A percentile compares a stretch with the other conserved stretches of the same genome.
Conservation (phyloP, 805 yeast species). For the Sugiyamaella mastotermitis region DNA sequence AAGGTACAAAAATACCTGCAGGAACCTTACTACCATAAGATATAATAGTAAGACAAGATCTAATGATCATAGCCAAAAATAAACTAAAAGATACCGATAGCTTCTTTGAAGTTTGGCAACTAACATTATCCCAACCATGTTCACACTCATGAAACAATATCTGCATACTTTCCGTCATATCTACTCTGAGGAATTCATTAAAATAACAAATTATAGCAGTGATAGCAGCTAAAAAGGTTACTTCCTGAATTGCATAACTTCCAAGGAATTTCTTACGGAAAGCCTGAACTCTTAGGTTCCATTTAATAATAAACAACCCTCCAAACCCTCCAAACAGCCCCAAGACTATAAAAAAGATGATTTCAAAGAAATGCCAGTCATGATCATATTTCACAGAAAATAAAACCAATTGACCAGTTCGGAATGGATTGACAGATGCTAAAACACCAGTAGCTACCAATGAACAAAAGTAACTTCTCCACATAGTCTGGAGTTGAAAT, state of each 20-base stretch:
- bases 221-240: constrained; percentile 53
- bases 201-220: constrained; percentile 78
- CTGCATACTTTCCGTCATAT: constrained; percentile 96
- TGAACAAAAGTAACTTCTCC: constrained; percentile 90
- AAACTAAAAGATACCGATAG: constrained; percentile 16
- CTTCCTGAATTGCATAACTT: constrained; percentile 62
- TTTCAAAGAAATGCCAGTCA: constrained; percentile 80
- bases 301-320: constrained; percentile 70
- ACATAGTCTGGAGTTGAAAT: constrained; percentile 71
- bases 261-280: constrained; percentile 68
- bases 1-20: constrained; percentile 57
- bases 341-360: constrained; percentile 64
- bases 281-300: constrained; percentile 68
- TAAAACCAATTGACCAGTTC: constrained; percentile 90
- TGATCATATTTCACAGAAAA: constrained; percentile 87
- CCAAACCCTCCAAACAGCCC: constrained; percentile 91
- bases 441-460: constrained; percentile 78
- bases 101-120: constrained; percentile 27
- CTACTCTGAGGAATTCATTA: constrained; percentile 72
- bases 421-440: constrained; percentile 79
- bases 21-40: constrained; percentile 69
- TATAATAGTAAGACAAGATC: constrained; percentile 67
- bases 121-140: constrained; percentile 50
- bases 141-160: constrained; percentile 79
- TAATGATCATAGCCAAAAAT: constrained; percentile 48